Evolutionary conservation across 2,329 filamentous ascomycete species (phyloP).

Genomic region (Claviceps africana): DNA sequence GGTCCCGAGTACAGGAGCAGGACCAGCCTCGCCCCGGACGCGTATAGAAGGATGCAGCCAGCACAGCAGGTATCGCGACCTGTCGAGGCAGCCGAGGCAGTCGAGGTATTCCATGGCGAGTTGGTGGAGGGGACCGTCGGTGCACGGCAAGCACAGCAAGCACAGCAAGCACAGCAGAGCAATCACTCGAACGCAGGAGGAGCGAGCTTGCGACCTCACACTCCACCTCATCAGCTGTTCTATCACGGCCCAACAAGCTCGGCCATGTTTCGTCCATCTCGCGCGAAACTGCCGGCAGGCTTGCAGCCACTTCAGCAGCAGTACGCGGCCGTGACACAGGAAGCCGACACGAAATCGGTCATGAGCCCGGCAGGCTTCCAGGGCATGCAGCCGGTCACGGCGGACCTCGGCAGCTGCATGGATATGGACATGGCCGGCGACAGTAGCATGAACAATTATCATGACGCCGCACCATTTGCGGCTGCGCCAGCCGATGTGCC

Average conservation of each 20-base stretch:
- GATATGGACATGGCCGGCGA: constrained; percentile 3
- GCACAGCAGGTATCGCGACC: constrained; percentile 4
- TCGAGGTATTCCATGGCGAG: background rate
- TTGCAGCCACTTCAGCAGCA: constrained; percentile 2
- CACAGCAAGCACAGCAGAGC: background rate
- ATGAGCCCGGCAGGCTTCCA: constrained; percentile 1
- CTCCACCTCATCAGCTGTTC: constrained; percentile 2
- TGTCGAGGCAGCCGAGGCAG: background rate
- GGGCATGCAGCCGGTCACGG: background rate
- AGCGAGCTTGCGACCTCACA: background rate
- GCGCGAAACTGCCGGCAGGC: constrained; percentile 1
- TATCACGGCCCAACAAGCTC: constrained; percentile 1
- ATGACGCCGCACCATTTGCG: background rate
- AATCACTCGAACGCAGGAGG: constrained; percentile 1
- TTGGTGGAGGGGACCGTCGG: background rate
- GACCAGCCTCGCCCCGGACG: background rate
- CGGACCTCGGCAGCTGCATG: constrained; percentile 1
- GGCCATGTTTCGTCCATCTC: constrained; percentile 1
- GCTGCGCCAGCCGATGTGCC: background rate
- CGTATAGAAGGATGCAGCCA: background rate
- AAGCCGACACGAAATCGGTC: background rate
- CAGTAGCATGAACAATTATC: background rate
- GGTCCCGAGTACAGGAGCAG: background rate
- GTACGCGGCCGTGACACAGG: background rate
- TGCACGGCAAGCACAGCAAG: background rate